Evolutionary conservation across 768 basidiomycete species (phyloP).

Genomic region (Rhodotorula babjevae): DNA sequence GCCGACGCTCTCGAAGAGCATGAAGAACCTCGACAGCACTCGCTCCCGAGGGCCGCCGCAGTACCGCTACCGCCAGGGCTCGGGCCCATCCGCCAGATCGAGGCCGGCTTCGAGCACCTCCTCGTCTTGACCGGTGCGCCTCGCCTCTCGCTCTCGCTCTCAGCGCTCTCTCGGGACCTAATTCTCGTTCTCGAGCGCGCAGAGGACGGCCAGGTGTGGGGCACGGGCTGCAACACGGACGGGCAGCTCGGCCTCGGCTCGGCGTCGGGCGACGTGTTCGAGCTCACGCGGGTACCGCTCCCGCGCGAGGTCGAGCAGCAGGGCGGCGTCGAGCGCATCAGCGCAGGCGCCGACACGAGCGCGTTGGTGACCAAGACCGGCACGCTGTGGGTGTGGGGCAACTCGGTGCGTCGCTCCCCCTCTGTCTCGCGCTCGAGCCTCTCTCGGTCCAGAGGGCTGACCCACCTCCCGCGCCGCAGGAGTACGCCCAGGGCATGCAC

Average conservation of each 20-base stretch:
- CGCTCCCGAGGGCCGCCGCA: slow-evolving; percentile 5
- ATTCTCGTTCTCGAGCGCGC: neutral
- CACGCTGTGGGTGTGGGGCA: slow-evolving; percentile 31
- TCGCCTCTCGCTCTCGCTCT: neutral
- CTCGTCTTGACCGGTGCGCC: slow-evolving; percentile 31
- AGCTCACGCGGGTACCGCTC: slow-evolving; percentile 11
- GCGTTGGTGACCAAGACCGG: slow-evolving; percentile 33
- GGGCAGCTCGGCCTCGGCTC: slow-evolving; percentile 27
- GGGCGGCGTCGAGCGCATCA: slow-evolving; percentile 20
- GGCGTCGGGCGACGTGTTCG: slow-evolving; percentile 10
- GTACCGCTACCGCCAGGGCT: neutral
- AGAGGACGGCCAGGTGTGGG: slow-evolving; percentile 27
- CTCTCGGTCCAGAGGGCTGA: too few relatives aligned
- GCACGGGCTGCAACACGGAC: slow-evolving; percentile 40
- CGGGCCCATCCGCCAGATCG: slow-evolving; percentile 14
- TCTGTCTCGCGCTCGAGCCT: neutral
- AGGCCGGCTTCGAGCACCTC: slow-evolving; percentile 31
- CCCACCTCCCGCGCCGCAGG: neutral
- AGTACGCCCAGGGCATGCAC: slow-evolving; percentile 36
- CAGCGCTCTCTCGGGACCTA: neutral
- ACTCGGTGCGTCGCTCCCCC: slow-evolving; percentile 18
- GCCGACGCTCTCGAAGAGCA: neutral
- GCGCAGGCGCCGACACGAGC: slow-evolving; percentile 28
- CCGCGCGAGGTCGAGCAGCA: slow-evolving; percentile 2
- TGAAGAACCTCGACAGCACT: slow-evolving; percentile 14